Percentiles rank a stretch among this genome's conserved stretches.
Conservation (phyloP, 129 eudicot species). For the Helichrysum umbraculigerum region DNA sequence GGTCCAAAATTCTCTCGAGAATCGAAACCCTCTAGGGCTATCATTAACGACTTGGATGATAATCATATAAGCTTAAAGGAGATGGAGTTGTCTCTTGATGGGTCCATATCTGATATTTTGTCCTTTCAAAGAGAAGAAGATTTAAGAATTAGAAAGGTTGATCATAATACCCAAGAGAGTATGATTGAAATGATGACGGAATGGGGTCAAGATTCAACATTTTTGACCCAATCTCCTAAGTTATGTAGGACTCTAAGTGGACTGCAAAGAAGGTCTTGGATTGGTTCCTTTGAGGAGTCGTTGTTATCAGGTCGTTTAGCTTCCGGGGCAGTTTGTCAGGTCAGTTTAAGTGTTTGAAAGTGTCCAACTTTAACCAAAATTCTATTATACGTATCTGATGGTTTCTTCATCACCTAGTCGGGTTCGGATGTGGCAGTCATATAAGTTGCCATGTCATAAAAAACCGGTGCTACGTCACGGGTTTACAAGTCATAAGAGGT, state of each 20-base stretch:
- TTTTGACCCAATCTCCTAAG: conserved; percentile 45
- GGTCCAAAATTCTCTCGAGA: conserved; percentile 62
- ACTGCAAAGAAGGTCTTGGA: conserved; percentile 84
- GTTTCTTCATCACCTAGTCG: too few species aligned
- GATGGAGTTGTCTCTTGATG: conserved; percentile 62
- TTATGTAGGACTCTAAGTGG: conserved; percentile 69
- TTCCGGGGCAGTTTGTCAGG: conserved; percentile 77
- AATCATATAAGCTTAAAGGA: conserved; percentile 54
- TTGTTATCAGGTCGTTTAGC: conserved; percentile 92
- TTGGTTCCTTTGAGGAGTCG: conserved; percentile 99
- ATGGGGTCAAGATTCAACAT: conserved; percentile 44
- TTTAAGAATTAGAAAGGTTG: conserved; percentile 35
- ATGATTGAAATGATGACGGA: conserved; percentile 36
- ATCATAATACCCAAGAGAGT: conserved; percentile 46
- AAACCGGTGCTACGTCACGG: too few species aligned
- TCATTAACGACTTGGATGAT: conserved; percentile 43
- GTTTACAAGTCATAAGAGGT: too few species aligned
- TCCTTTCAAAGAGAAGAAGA: conserved; percentile 49
- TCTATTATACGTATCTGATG: background rate
- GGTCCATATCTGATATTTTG: conserved; percentile 40
- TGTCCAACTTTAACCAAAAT: background rate
- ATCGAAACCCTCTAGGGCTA: conserved; percentile 34
- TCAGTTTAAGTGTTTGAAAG: conserved; percentile 11
- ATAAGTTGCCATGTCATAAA: too few species aligned
- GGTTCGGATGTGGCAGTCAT: too few species aligned